phyloP scores from a whole-genome alignment of 1,139 yeast species.

The Hemisphaericaspora xylofermentans region DNA sequence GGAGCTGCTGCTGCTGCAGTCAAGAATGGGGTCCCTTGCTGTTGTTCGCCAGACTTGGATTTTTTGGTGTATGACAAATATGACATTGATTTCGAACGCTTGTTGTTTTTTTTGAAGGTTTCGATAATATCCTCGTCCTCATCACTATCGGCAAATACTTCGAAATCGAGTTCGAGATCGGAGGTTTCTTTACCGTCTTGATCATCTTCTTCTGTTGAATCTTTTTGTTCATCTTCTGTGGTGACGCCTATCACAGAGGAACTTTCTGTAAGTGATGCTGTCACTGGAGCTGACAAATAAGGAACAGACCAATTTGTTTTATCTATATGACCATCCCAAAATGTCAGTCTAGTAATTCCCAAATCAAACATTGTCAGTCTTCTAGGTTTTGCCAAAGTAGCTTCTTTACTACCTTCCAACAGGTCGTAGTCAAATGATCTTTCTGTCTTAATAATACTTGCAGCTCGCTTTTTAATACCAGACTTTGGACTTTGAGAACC shows the following conservation, averaged over 20 bases:
- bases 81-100: conserved; percentile 66
- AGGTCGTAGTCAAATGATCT: conserved; percentile 12
- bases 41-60: conserved; percentile 34
- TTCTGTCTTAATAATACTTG: conserved; percentile 4
- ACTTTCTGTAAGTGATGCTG: conserved; percentile 54
- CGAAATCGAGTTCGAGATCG: conserved; percentile 43
- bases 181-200: conserved; percentile 19
- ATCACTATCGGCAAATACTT: conserved; percentile 44
- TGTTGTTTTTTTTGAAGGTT: conserved; percentile 41
- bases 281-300: conserved; percentile 72
- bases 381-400: conserved; percentile 35
- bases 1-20: conserved; percentile 89
- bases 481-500: conserved; percentile 12
- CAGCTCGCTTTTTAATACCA: conserved; percentile 1
- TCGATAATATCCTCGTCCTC: conserved; percentile 33
- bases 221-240: conserved; percentile 13
- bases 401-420: conserved; percentile 27
- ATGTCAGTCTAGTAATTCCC: conserved; percentile 45
- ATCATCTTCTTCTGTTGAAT: conserved; percentile 7
- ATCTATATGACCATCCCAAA: conserved; percentile 51
- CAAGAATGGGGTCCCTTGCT: conserved; percentile 21
- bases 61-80: conserved; percentile 46
- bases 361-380: conserved; percentile 51
- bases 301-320: conserved; percentile 62
- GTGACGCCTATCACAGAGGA: not conserved